Evolutionary conservation across 306 rosid species (phyloP), one percentile per base, ranked within the genome.

Genomic region (Ormosia semicastrata): DNA sequence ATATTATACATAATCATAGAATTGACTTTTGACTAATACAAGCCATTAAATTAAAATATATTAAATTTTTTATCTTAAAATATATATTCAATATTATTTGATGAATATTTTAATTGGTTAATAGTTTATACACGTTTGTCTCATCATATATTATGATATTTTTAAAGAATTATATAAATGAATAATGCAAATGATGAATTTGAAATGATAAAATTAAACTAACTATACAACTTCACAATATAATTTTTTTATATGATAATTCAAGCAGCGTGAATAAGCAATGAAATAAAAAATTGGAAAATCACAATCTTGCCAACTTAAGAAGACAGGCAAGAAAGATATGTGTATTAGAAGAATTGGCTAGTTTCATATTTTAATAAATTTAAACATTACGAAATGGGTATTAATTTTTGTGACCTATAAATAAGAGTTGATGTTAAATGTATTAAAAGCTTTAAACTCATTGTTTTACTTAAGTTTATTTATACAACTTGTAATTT

Each of bases 11-110:
- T 30, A 32, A 60, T 76, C 36, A n/a, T 17, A 32, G n/a, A 57
- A 17, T 77, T 65, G 73, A 77, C 40, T 70, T 34, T 11, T 77
- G 65, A 77, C 81, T 64, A 37, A 4, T 18, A 17, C 39, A 3
- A 6, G 1, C 9, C 37, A 29, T 29, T 8, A 24, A 74, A 39
- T 2, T 46, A 6, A 76, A 44, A 63, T 33, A 8, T 64, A 24
- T 53, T 29, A 3, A 77, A 12, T 43, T 18, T 5, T 5, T 52
- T 24, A 24, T 24, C 24, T 24, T 0, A 24, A 24, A 24, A 24
- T 24, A 63, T 33, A 8, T 64, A 24, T 53, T 29, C 6, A 77
- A 12, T 43, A 24, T 5, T 34, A 6, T 52, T 49, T 32, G 8
- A 66, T 66, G 13, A 65, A 52, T 77, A 50, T 10, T 50, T 77